Evolutionary conservation across 352 stramenopile species (phyloP), one percentile per base, ranked within the genome.

Genomic region (Phytophthora pinifolia): DNA sequence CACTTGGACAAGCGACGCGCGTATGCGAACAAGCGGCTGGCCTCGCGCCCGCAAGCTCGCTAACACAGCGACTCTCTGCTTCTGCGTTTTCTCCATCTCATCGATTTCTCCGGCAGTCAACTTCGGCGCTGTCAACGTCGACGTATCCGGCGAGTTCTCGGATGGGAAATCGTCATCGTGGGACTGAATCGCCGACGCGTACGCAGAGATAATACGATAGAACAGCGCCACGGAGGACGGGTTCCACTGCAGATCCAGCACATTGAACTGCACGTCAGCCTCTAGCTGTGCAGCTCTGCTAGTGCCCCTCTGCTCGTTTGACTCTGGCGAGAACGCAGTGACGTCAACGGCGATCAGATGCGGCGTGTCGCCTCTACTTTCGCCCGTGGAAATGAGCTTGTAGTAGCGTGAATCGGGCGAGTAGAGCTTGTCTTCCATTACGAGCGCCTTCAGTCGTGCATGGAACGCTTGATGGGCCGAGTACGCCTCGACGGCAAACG

Each of bases 201-300:
- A 91, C 6, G 72, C 64, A 4, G 78, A 79, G 37, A 79, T 31
- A 52, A 94, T 86, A 13, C 83, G 79, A 50, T 89, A 89, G 47
- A 91, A 52, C 22, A 91, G 35, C 20, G 78, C 76, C 51, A 94
- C 82, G 1, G 84, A 94, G 22, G 84, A 91, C 27, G 84, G 84
- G 48, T 94, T 94, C 84, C 84, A 94, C 47, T 94, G 84, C 22
- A 94, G 25, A 54, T 90, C 65, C 13, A 94, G 54, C 20, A 89
- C 72, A 54, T 88, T 87, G 20, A 88, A 88, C 1, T 83, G 66
- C 25, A 83, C 50, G 45, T 85, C 68, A 1, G 85, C 62, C 9
- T 89, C 60, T 39, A 74, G 53, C n/a, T 88, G 64, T 10, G 43
- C 65, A 1, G 57, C 57, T 6, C 48, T 50, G 3, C 38, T 34